phyloP scores from a whole-genome alignment of 192 early-diverging fungal genomes.

The Gonapodya prolifera region DNA sequence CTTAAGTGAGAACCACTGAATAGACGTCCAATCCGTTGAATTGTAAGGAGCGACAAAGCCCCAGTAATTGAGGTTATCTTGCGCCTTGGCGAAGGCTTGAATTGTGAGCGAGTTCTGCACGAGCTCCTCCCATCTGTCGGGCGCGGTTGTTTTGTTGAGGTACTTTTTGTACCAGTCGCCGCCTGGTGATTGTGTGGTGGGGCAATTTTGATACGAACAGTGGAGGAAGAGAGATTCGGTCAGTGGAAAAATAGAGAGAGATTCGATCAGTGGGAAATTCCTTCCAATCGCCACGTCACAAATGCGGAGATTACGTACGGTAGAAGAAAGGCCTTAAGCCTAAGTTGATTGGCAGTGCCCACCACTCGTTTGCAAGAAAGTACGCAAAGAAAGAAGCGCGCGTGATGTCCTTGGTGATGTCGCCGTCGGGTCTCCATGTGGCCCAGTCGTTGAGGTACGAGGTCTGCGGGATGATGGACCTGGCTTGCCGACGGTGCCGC shows the following conservation, averaged over 20 bases:
- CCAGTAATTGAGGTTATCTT: background rate
- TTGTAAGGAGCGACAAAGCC: background rate
- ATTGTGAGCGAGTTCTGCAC: background rate
- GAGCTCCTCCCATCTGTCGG: background rate
- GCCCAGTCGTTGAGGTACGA: background rate
- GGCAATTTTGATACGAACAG: background rate
- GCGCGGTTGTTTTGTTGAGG: background rate
- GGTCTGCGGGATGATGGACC: background rate
- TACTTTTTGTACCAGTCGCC: background rate
- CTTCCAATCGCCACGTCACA: too few relatives aligned
- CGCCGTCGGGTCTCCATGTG: background rate
- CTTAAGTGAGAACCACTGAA: background rate
- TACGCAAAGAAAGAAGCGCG: background rate
- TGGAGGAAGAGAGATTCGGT: background rate
- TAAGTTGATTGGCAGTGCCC: background rate
- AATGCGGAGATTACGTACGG: background rate
- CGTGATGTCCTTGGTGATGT: background rate
- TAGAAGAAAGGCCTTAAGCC: background rate
- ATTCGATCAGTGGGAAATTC: too few relatives aligned
- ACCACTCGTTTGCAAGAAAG: background rate
- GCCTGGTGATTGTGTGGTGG: background rate
- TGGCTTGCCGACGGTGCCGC: background rate
- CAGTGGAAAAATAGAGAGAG: too few relatives aligned
- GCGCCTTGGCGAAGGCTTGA: background rate
- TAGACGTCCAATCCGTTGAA: background rate